Evolutionary conservation across 306 rosid species (phyloP).

Genomic region (Alnus glutinosa): DNA sequence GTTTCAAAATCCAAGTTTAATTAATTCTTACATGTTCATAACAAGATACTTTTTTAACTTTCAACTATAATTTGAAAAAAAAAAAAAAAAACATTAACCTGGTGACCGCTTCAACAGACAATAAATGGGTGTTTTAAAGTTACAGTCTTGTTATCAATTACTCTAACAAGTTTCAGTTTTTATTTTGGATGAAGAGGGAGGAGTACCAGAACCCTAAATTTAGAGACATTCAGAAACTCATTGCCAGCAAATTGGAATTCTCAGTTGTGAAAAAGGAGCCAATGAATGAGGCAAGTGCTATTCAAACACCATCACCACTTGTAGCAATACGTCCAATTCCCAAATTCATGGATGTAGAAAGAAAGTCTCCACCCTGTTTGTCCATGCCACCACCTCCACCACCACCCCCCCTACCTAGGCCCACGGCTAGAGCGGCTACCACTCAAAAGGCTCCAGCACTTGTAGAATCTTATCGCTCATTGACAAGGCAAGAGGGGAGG

Average conservation of each 20-base stretch:
- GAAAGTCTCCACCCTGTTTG: slow-evolving; percentile 43
- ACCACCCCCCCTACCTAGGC: slow-evolving; percentile 48
- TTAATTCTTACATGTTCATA: slow-evolving; percentile 18
- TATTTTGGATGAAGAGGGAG: slow-evolving; percentile 48
- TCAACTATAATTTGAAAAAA: not conserved
- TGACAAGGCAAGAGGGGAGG: slow-evolving; percentile 59
- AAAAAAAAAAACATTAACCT: not conserved
- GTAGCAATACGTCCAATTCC: slow-evolving; percentile 25
- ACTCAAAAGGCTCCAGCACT: slow-evolving; percentile 54
- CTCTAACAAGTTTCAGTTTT: slow-evolving; percentile 7
- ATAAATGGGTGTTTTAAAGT: not conserved
- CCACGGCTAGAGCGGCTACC: slow-evolving; percentile 37
- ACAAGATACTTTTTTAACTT: not conserved
- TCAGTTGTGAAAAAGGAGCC: slow-evolving; percentile 51
- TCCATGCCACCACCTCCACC: slow-evolving; percentile 49
- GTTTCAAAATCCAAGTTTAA: slow-evolving; percentile 15
- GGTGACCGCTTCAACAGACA: not conserved
- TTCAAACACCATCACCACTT: slow-evolving; percentile 29
- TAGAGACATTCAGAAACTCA: slow-evolving; percentile 73
- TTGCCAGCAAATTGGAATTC: slow-evolving; percentile 70
- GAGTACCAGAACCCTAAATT: slow-evolving; percentile 55
- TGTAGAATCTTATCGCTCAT: slow-evolving; percentile 53
- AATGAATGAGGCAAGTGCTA: slow-evolving; percentile 29
- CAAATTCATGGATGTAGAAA: slow-evolving; percentile 31
- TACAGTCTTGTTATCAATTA: not conserved